Percentiles rank a stretch among this genome's conserved stretches.
Conservation (phyloP, 495 filamentous ascomycete genomes). For the Hypoxylon fragiforme region DNA sequence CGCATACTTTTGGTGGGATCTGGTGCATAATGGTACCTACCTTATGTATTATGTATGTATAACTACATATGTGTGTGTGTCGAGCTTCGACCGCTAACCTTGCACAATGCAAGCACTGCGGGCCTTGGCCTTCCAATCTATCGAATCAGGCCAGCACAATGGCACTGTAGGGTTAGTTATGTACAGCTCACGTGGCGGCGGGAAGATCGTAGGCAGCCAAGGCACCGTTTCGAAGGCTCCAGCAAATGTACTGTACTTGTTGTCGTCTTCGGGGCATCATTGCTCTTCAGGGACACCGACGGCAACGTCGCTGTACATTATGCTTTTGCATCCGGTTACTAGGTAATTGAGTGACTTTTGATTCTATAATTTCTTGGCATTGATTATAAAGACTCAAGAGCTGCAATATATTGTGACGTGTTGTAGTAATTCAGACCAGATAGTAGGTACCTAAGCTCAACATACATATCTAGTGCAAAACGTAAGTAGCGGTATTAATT, state of each 20-base stretch:
- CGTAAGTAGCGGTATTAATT: background rate
- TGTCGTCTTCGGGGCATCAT: conserved; percentile 21
- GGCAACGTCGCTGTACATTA: conserved; percentile 28
- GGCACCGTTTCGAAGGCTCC: conserved; percentile 23
- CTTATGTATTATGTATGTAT: too few species aligned
- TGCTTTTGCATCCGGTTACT: conserved; percentile 14
- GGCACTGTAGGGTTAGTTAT: conserved; percentile 14
- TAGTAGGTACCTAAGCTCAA: too few species aligned
- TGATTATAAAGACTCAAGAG: too few species aligned
- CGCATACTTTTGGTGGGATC: conserved; percentile 23
- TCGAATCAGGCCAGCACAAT: conserved; percentile 20
- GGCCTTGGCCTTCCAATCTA: conserved; percentile 5
- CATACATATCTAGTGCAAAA: background rate
- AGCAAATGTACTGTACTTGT: conserved; percentile 1
- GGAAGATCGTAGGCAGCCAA: conserved; percentile 32
- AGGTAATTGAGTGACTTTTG: conserved; percentile 19
- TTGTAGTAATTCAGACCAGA: background rate
- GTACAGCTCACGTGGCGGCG: conserved; percentile 34
- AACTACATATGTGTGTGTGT: too few species aligned
- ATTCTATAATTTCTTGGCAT: too few species aligned
- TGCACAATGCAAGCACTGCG: too few species aligned
- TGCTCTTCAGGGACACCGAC: conserved; percentile 34
- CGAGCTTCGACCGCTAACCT: too few species aligned
- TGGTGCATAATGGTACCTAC: conserved; percentile 22
- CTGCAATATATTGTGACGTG: too few species aligned